Conservation (phyloP, 2,329 filamentous ascomycete species). For the Scedosporium minutisporum region DNA sequence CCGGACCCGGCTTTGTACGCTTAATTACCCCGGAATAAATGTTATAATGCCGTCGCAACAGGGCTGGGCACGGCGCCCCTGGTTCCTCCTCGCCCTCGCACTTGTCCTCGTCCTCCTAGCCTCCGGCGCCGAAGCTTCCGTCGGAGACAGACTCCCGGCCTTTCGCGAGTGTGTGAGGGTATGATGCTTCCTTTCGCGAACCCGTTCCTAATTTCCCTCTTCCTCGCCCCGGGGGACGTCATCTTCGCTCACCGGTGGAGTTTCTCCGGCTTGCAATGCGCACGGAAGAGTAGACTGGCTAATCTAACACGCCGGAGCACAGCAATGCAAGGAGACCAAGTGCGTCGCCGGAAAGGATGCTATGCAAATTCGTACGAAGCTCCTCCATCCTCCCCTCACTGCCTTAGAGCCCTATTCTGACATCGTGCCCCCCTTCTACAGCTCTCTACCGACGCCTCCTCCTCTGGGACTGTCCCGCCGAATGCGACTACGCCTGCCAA, state of each 20-base stretch:
- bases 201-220: background rate
- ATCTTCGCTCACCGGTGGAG: background rate
- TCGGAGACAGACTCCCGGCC: constrained; percentile 77
- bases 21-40: background rate
- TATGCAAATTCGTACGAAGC: constrained; percentile 60
- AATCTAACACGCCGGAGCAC: constrained; percentile 2
- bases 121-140: constrained; percentile 52
- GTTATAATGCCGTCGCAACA: background rate
- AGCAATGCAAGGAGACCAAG: constrained; percentile 77
- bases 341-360: constrained; percentile 51
- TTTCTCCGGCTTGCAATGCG: background rate
- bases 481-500: constrained; percentile 98
- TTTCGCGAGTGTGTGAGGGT: constrained; percentile 84
- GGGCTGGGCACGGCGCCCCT: constrained; percentile 3
- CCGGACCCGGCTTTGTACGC: background rate
- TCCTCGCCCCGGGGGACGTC: background rate
- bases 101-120: constrained; percentile 26
- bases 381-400: constrained; percentile 6
- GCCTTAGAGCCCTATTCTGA: constrained; percentile 8
- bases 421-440: constrained; percentile 26
- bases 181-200: constrained; percentile 7
- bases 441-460: constrained; percentile 78
- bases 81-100: background rate
- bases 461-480: constrained; percentile 81
- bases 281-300: background rate